phyloP scores from a whole-genome alignment of 768 basidiomycete species.

The Mycena sanguinolenta region DNA sequence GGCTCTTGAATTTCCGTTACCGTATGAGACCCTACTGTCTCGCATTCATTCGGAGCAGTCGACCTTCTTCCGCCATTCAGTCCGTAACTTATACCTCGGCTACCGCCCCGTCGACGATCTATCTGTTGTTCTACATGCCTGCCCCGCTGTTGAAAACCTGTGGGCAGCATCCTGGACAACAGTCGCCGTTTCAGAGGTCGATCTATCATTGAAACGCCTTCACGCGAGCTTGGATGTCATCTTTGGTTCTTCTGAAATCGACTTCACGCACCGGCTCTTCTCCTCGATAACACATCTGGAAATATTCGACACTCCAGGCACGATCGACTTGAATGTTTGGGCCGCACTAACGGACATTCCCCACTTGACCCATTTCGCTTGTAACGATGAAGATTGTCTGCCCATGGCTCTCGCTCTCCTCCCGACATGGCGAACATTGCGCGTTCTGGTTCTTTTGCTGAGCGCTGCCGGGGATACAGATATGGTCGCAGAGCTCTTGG shows the following conservation, averaged over 20 bases:
- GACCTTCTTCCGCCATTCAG: background rate
- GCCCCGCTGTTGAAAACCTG: background rate
- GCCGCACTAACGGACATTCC: background rate
- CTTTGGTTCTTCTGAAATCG: background rate
- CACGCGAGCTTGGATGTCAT: background rate
- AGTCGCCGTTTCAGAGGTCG: too few relatives aligned
- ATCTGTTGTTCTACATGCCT: too few relatives aligned
- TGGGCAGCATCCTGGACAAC: background rate
- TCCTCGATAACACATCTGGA: background rate
- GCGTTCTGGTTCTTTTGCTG: background rate
- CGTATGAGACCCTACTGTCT: too few relatives aligned
- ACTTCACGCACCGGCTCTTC: background rate
- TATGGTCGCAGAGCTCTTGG: background rate
- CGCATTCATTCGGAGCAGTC: background rate
- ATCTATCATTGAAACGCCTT: background rate
- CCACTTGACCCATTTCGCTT: background rate
- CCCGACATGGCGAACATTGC: background rate
- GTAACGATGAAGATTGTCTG: background rate
- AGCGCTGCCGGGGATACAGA: fast-evolving
- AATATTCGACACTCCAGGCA: background rate
- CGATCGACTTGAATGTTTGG: background rate
- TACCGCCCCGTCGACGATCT: too few relatives aligned
- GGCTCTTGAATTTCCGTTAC: background rate
- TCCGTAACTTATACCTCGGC: background rate
- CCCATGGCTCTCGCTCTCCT: background rate